Base-by-base conservation (phyloP, 73 alveolate species). In the Tetrahymena malaccensis region DNA sequence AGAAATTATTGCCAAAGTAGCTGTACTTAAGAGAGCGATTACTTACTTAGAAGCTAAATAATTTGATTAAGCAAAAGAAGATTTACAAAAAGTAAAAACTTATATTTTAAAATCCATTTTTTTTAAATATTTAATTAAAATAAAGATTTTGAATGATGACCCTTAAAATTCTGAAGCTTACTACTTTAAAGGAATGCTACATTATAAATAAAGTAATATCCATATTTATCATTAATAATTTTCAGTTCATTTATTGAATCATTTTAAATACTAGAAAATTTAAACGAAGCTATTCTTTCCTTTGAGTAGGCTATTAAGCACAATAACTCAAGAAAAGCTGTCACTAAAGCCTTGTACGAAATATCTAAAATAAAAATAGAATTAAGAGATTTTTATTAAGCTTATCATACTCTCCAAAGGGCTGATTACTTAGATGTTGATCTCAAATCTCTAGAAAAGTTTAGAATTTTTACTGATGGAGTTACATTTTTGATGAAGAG, bases 371-470 rank as follows among this genome's bases (percentile, higher is more conserved):
- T 98, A 43, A 94, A 97, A 95, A 96, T 98, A 11, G 97, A 97
- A 94, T 97, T 97, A 93, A 98, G 98, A 56, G 99, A 98, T 95
- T 98, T 97, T 85, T 98, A 98, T 95, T 98, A 97, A 50, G 99
- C 99, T 21, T 98, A 94, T 93, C 97, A 96, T 96, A 94, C 97
- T 37, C 97, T 98, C 22, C 85, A 96, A 55, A 96, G 99, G 85
- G 98, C 99, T 22, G 96, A 96, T 25, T 96, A 96, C 58, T 83
- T 93, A 16, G 97, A 97, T 94, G 95, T 97, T 34, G 98, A 97
- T 89, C 84, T 96, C 27, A 96, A 96, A 85, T 94, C 96, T 44
- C 95, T 97, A 34, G 95, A 94, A 37, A 95, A 93, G 37, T 97
- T 96, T 70, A 96, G 96, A 94, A 93, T 96, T 9, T 98, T 97